Evolutionary conservation across 108 stramenopile genomes (phyloP).

Genomic region (Fragilaria crotonensis): DNA sequence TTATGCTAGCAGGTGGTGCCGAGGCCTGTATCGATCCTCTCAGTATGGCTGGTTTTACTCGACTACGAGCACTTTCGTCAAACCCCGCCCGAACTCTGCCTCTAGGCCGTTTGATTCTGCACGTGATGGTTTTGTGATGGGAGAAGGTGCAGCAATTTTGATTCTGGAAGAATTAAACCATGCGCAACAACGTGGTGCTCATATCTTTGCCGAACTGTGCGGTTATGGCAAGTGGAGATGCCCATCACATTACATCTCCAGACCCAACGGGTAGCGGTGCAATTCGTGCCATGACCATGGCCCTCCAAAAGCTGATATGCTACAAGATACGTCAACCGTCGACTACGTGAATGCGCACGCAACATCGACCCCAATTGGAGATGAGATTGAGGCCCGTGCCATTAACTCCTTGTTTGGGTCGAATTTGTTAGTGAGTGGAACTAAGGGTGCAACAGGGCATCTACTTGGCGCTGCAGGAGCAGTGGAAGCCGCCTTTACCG

Average conservation of each 20-base stretch:
- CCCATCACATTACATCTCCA: conserved; percentile 86
- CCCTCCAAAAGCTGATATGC: conserved; percentile 30
- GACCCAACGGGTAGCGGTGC: conserved; percentile 81
- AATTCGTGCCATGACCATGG: conserved; percentile 71
- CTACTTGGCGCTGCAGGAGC: conserved; percentile 96
- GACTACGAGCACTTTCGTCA: conserved; percentile 80
- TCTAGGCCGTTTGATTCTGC: conserved; percentile 86
- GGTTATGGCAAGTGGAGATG: conserved; percentile 81
- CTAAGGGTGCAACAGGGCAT: conserved; percentile 96
- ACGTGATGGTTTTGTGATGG: conserved; percentile 93
- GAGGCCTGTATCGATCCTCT: conserved; percentile 91
- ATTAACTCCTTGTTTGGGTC: conserved; percentile 26
- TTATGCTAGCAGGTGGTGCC: conserved; percentile 93
- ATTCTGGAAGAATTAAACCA: conserved; percentile 86
- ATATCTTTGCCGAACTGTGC: conserved; percentile 49
- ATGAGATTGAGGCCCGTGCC: conserved; percentile 81
- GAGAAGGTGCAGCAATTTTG: conserved; percentile 87
- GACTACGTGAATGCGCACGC: conserved; percentile 96
- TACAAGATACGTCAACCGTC: conserved; percentile 28
- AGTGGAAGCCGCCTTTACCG: conserved; percentile 85
- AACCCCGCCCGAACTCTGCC: conserved; percentile 20
- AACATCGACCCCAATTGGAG: conserved; percentile 94
- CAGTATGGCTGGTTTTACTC: conserved; percentile 86
- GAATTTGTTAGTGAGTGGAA: conserved; percentile 66
- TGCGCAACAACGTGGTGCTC: conserved; percentile 65